A percentile compares a stretch with the other conserved stretches of the same genome.
These are phyloP conservation scores for Bacterosira constricta DNA, from an alignment of 108 stramenopile species.

Conservation along the genomic window DNA sequence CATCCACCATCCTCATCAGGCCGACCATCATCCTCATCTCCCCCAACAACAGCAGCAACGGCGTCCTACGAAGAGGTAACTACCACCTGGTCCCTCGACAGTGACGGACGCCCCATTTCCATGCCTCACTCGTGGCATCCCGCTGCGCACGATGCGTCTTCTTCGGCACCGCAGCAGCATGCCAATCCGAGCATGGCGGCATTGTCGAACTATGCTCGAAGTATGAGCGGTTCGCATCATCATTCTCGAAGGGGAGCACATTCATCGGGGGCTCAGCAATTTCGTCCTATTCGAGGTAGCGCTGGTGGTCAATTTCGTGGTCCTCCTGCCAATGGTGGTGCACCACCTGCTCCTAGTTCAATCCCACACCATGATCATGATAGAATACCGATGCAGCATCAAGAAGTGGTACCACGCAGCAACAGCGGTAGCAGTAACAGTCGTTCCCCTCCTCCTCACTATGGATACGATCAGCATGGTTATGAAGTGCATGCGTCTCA, in stretches of 20 bases:
- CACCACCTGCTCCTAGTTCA: background rate
- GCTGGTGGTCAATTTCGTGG: background rate
- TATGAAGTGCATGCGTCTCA: background rate
- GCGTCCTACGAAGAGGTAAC: conserved; percentile 3
- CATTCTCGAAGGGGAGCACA: conserved; percentile 9
- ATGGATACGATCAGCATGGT: background rate
- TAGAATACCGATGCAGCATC: no score
- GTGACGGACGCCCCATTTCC: conserved; percentile 28
- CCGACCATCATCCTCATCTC: background rate
- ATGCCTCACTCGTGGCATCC: conserved; percentile 43
- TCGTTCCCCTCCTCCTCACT: background rate
- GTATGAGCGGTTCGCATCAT: no score
- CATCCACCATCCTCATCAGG: no score
- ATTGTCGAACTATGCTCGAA: no score
- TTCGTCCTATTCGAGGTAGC: background rate
- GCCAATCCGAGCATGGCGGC: conserved; percentile 1
- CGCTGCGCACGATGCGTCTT: conserved; percentile 20
- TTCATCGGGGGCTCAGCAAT: background rate
- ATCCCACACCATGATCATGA: background rate
- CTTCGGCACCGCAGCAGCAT: no score
- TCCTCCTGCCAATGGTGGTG: background rate
- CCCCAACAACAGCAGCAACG: background rate
- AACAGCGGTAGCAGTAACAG: background rate
- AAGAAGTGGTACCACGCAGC: no score
- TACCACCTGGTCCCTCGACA: conserved; percentile 29